Base-by-base conservation (phyloP, 108 stramenopile species). In the Nannochloropsis gaditana region DNA sequence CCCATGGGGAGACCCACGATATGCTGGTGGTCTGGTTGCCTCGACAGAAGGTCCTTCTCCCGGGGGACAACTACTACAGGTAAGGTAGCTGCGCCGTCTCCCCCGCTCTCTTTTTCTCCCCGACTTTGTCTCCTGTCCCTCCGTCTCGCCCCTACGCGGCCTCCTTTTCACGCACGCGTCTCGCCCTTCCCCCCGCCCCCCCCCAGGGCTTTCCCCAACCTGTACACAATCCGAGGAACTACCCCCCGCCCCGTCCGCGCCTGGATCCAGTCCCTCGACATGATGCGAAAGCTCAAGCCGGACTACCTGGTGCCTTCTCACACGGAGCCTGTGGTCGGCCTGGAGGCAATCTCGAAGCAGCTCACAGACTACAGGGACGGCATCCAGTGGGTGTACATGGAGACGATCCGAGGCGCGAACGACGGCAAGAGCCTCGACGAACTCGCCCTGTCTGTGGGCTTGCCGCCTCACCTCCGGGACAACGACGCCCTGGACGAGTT, bases 341-440 rank as follows among this genome's bases (percentile, higher is more conserved):
- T 73, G 15, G 59, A 73, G n/a, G n/a, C 59, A 2, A n/a, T 73
- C 19, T 73, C 59, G 4, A 73, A 73, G 59, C 59, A 73, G n/a
- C n/a, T 73, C 19, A 73, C 59, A n/a, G 59, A 73, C n/a, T 73
- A 73, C 59, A 15, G 59, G 4, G 59, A 73, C n/a, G 59, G 59
- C 19, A 73, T 73, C 59, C 59, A 73, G 59, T 73, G 59, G 59
- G 59, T 73, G 5, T 73, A 73, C n/a, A n/a, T 73, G 59, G 59
- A 73, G 6, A 73, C 59, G 59, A 73, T 73, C 59, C 59, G 59
- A 3, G 59, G 59, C 19, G 59, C 59, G 4, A 73, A 73, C 8
- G 59, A 73, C 19, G 59, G 59, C 19, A 73, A 73, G 59, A 73
- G 59, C 59, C 15, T 73, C 19, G 59, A 73, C 6, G 59, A 73